These are phyloP conservation scores for Thielaviopsis euricoi DNA, from an alignment of 2,329 filamentous ascomycete genomes.

Conservation along the genomic window DNA sequence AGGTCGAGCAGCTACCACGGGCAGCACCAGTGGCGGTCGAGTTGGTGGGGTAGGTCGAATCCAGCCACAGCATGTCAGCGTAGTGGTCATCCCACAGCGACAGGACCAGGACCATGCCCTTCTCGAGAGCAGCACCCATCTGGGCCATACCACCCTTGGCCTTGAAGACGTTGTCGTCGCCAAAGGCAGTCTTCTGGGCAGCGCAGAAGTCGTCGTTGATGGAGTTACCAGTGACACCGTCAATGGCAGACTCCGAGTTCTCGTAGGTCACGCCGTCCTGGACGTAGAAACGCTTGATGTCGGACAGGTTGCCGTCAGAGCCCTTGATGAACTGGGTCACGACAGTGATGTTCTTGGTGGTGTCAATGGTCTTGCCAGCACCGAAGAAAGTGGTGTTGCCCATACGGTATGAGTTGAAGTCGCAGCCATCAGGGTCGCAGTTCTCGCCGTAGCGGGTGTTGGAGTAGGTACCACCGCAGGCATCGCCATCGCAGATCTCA, in stretches of 20 bases:
- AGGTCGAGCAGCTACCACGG: conserved; percentile 15
- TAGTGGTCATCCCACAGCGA: conserved; percentile 39
- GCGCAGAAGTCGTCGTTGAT: conserved; percentile 42
- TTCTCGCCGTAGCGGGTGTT: conserved; percentile 35
- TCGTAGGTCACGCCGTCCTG: conserved; percentile 40
- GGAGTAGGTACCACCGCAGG: conserved; percentile 32
- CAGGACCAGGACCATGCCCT: conserved; percentile 50
- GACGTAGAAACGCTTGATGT: conserved; percentile 42
- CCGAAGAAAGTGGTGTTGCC: conserved; percentile 45
- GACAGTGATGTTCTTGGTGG: conserved; percentile 38
- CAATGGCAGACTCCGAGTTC: conserved; percentile 20
- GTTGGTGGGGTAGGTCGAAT: conserved; percentile 41
- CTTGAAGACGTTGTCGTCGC: conserved; percentile 31
- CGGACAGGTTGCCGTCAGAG: conserved; percentile 15
- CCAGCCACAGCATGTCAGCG: conserved; percentile 59
- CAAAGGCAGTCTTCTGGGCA: conserved; percentile 37
- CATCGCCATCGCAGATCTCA: conserved; percentile 13
- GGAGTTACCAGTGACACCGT: conserved; percentile 36
- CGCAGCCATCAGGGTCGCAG: conserved; percentile 49
- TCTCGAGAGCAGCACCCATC: conserved; percentile 36
- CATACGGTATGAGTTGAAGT: conserved; percentile 49
- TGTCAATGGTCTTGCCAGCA: conserved; percentile 38
- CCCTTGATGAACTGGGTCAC: conserved; percentile 38
- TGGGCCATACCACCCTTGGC: conserved; percentile 36
- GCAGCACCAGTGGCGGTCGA: conserved; percentile 15